Evolutionary conservation across 2,329 filamentous ascomycete species (phyloP), one percentile per base, ranked within the genome.

Genomic region (Colletotrichum noveboracense): DNA sequence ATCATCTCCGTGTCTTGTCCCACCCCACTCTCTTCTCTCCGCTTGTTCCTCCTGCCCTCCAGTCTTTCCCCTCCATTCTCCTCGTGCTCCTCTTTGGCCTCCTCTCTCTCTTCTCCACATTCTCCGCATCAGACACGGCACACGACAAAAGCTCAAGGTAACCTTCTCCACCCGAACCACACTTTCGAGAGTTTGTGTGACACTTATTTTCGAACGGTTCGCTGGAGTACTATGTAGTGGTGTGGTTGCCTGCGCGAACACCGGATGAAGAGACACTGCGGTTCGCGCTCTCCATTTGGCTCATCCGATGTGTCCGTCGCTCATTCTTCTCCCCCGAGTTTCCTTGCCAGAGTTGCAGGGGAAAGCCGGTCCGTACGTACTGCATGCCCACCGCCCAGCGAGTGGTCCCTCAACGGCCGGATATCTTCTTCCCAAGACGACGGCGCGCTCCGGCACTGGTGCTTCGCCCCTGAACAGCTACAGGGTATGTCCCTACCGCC

Each of bases 91-190:
- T 58, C 48, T 16, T 21, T 14, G 30, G 34, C 28, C 52, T 43
- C 43, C 43, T 32, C 48, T 58, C 24, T 30, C 30, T 56, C 36
- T 74, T 73, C 73, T 73, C 73, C 73, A 65, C 73, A 65, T 69
- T 75, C 73, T 75, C 73, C 73, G 73, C 73, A 75, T 73, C 21
- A 32, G 13, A 71, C 72, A 62, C 61, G 56, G 64, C 64, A 75
- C 70, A 73, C 70, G 56, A 36, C 21, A 16, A 55, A 58, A 68
- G 21, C n/a, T 55, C 55, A 43, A 65, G 14, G 69, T 36, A 66
- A 72, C 73, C 70, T 73, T 68, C 64, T 72, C 70, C 73, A 69
- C 73, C 56, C n/a, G 55, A 75, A 75, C 70, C 48, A 52, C 67
- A 68, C 58, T 30, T 73, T 58, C 26, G 38, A 74, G 14, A 55